Base-by-base conservation (phyloP, 495 filamentous ascomycete species). In the Podospora didyma region DNA sequence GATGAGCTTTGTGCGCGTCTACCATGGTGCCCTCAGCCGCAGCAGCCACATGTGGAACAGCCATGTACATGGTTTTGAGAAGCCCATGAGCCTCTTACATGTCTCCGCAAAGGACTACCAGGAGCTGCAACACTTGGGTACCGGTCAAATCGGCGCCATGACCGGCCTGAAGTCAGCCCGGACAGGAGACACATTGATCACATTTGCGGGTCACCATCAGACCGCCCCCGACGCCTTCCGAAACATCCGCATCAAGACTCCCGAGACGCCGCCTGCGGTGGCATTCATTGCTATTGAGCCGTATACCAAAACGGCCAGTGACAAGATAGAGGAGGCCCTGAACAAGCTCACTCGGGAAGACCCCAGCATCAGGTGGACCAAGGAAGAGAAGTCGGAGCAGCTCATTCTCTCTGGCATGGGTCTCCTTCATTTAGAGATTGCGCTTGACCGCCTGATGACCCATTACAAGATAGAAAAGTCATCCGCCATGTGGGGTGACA, bases 361-460 rank as follows among this genome's bases (percentile, higher is more conserved):
- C 65, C 95, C 95, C 19, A 96, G 90, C 69, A 73, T 99, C n/a
- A 83, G 92, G 22, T 84, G 96, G 65, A 86, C 75, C 46, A 73
- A 87, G 20, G 90, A 97, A 64, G 87, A 92, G 61, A 95, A 97
- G 65, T 91, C 90, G 0, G 94, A 92, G 1, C 93, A 96, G 61
- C 96, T 92, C 17, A 86, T 96, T 9, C 77, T 99, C 1, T 90
- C 89, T 37, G 95, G 95, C 11, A 99, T 99, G 95, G 95, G 95
- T 2, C 90, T 96, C 51, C 82, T 99, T n/a, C 95, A 99, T 69
- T 83, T 99, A 2, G 95, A 99, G 61, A 94, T 99, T 35, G 92
- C 95, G 3, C 78, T 87, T 24, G 90, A 97, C 71, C 81, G 93
- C 20, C 83, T 99, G 7, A 80, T 93, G 51, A 86, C 87, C 35